phyloP scores from a whole-genome alignment of 169 alveolate species.

The Neospora caninum region DNA sequence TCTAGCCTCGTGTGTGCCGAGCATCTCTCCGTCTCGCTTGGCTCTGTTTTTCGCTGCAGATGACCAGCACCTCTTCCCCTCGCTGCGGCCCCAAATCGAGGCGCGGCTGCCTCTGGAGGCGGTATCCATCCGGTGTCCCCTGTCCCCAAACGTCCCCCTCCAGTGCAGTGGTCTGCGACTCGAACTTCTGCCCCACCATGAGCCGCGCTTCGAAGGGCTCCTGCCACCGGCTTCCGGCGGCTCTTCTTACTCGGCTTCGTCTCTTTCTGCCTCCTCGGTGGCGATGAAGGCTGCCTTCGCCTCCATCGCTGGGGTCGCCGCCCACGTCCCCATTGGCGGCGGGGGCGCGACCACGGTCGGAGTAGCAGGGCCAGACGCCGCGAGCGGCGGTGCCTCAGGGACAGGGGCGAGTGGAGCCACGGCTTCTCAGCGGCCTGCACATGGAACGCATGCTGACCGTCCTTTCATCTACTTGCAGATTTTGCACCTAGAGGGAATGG shows the following conservation, averaged over 20 bases:
- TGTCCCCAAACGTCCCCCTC: constrained; percentile 10
- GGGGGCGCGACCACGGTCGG: constrained; percentile 2
- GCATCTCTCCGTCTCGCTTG: too few relatives aligned
- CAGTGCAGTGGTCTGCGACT: constrained; percentile 20
- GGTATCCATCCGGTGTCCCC: constrained; percentile 1
- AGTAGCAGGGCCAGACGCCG: background rate
- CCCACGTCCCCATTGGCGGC: constrained; percentile 22
- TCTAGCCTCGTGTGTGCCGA: too few relatives aligned
- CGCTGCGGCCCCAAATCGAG: constrained; percentile 43
- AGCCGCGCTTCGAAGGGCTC: background rate
- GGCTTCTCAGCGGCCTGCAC: background rate
- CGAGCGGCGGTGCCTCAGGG: background rate
- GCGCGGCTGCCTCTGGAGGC: constrained; percentile 59
- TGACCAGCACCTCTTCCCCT: constrained; percentile 46
- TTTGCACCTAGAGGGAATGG: constrained; percentile 47
- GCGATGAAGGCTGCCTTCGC: constrained; percentile 12
- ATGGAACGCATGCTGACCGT: background rate
- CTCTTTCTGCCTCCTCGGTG: constrained; percentile 13
- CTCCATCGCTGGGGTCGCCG: constrained; percentile 34
- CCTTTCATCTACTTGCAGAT: constrained; percentile 29
- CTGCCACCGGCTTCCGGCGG: background rate
- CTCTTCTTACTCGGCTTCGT: background rate
- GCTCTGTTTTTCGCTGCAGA: background rate
- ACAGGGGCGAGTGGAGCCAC: background rate
- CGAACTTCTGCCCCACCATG: background rate